Base-by-base conservation (phyloP, 2,329 filamentous ascomycete species). In the Epichloe glyceriae region DNA sequence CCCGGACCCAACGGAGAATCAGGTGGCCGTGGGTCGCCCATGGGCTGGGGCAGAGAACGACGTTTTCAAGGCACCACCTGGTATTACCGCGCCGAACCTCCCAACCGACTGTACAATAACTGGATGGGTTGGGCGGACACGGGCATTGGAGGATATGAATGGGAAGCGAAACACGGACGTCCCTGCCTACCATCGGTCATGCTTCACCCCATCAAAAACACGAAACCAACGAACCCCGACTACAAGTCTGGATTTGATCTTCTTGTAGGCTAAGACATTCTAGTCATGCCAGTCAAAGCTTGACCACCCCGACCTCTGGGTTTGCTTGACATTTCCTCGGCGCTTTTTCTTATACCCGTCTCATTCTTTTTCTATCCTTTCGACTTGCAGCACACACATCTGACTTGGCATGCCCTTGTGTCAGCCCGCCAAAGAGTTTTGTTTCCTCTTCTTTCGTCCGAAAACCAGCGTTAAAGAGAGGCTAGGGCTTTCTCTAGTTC, bases 71-170 rank as follows among this genome's bases (percentile, higher is more conserved):
- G 78, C n/a, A 69, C 64, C 39, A 81, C 78, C 1, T 82, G 78
- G 79, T 81, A 82, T 62, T 81, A 74, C 63, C 72, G 77, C 35
- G 76, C 78, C 3, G 69, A 71, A 46, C 74, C 77, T 7, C 78
- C 79, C 1, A 75, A 75, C 58, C 69, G 77, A 41, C 60, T 83
- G 40, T 82, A 77, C 63, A 79, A 80, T 67, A 81, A 82, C 64
- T 80, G 78, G 72, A 73, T 82, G 68, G 79, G 79, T 19, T 80
- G 75, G 64, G 68, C 73, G 53, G 78, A 82, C 57, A 74, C 70
- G 12, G 70, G 64, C 12, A 65, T 79, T 20, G 79, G 79, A 17
- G 79, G 79, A 2, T 55, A 64, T 39, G 65, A 72, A 45, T 82
- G 78, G 78, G 79, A 83, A 60, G 66, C 70, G 53, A 59, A 64